phyloP scores from a whole-genome alignment of 495 filamentous ascomycete genomes.

The Xylaria telfairii region DNA sequence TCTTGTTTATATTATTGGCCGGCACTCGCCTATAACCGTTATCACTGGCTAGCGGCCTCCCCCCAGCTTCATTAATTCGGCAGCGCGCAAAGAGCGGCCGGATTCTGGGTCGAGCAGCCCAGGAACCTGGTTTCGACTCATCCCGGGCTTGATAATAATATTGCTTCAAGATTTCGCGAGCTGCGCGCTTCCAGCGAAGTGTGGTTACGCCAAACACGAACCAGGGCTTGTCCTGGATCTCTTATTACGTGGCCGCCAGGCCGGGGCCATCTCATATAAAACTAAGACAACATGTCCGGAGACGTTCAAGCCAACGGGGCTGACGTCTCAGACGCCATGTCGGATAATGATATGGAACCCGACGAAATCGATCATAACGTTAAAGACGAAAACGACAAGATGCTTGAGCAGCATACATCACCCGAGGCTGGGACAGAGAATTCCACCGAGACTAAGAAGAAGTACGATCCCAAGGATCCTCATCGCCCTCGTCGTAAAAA shows the following conservation, averaged over 20 bases:
- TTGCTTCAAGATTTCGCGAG: slow-evolving; percentile 36
- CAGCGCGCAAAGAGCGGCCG: slow-evolving; percentile 34
- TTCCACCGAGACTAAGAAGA: slow-evolving; percentile 60
- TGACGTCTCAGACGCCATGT: slow-evolving; percentile 61
- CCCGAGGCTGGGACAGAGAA: slow-evolving; percentile 51
- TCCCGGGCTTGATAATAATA: slow-evolving; percentile 32
- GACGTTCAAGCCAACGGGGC: slow-evolving; percentile 50
- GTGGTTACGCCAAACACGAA: slow-evolving; percentile 44
- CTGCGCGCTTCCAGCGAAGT: slow-evolving; percentile 37
- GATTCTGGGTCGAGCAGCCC: slow-evolving; percentile 26
- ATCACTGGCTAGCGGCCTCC: slow-evolving; percentile 37
- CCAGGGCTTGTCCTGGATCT: slow-evolving; percentile 44
- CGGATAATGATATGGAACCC: slow-evolving; percentile 53
- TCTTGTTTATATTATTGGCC: slow-evolving; percentile 35
- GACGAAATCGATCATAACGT: slow-evolving; percentile 38
- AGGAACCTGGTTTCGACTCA: slow-evolving; percentile 17
- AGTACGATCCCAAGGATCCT: slow-evolving; percentile 81
- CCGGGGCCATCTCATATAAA: slow-evolving; percentile 46
- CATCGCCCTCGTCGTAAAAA: slow-evolving; percentile 91
- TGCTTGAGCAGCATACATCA: slow-evolving; percentile 58
- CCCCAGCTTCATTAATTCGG: slow-evolving; percentile 24
- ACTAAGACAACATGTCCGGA: slow-evolving; percentile 54
- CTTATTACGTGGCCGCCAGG: slow-evolving; percentile 28
- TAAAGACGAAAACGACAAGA: slow-evolving; percentile 65
- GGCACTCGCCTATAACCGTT: slow-evolving; percentile 32